These are phyloP conservation scores for Cladosporium sp. DNA, from an alignment of 2,329 filamentous ascomycete genomes.

Conservation along the genomic window DNA sequence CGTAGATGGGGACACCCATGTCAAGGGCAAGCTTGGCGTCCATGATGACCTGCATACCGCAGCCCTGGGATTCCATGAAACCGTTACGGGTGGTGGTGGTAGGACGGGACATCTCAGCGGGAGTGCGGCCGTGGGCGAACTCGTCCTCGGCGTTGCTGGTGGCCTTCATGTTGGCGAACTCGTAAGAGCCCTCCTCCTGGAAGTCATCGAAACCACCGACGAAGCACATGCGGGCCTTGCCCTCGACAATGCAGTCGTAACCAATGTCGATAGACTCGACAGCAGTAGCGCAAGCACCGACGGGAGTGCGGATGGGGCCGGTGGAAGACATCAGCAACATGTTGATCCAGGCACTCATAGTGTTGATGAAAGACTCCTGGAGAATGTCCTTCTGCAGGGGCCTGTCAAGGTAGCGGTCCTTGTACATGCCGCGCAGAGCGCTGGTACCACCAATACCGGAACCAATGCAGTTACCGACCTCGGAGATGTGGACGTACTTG, in stretches of 20 bases:
- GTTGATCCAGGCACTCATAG: conserved; percentile 99
- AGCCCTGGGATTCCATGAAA: conserved; percentile 99
- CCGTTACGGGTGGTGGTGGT: conserved; percentile 95
- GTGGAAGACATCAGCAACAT: conserved; percentile 97
- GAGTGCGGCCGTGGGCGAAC: conserved; percentile 90
- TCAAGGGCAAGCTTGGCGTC: conserved; percentile 91
- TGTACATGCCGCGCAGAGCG: conserved; percentile 96
- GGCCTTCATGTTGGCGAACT: conserved; percentile 99
- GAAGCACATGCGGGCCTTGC: conserved; percentile 95
- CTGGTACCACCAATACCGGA: conserved; percentile 96
- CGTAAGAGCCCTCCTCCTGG: conserved; percentile 97
- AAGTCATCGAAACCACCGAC: conserved; percentile 99
- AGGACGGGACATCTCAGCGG: conserved; percentile 95
- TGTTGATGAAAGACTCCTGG: conserved; percentile 99
- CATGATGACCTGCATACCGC: conserved; percentile 98
- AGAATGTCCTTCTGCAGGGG: conserved; percentile 98
- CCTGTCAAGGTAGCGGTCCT: conserved; percentile 93
- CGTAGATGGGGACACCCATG: conserved; percentile 98
- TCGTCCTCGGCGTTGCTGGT: conserved; percentile 98
- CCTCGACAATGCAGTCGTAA: conserved; percentile 97
- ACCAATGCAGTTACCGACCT: conserved; percentile 96
- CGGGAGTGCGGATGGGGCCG: conserved; percentile 96
- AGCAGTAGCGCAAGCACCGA: conserved; percentile 94
- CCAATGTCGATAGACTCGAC: conserved; percentile 97
- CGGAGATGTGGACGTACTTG: conserved; percentile 97